phyloP scores from a whole-genome alignment of 768 basidiomycete species.

The Xanthoconium stramineum region DNA sequence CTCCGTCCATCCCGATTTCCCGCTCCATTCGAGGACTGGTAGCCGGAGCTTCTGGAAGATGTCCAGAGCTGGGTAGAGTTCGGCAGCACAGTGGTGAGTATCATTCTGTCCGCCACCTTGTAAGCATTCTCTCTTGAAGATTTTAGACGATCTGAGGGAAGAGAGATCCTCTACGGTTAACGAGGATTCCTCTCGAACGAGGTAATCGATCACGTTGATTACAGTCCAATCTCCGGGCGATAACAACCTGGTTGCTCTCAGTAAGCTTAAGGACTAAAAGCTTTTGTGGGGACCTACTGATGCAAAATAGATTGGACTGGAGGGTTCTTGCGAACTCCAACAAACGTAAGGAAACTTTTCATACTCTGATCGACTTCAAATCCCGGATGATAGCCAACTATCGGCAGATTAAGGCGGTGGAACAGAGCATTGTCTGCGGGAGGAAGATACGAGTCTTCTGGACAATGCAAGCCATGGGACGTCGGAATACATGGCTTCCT shows the following conservation, averaged over 20 bases:
- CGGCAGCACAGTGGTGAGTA: slow-evolving; percentile 53
- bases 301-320: not conserved
- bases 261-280: not conserved
- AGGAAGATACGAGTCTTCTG: slow-evolving; percentile 72
- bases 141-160: too few relatives aligned
- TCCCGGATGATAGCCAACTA: not conserved
- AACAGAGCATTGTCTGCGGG: slow-evolving; percentile 54
- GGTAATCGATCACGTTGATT: not conserved
- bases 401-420: not conserved
- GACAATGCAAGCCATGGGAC: slow-evolving; percentile 57
- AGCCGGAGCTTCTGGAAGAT: slow-evolving; percentile 64
- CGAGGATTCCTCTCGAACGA: not conserved
- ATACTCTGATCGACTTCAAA: slow-evolving; percentile 35
- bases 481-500: slow-evolving; percentile 41
- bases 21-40: slow-evolving; percentile 83
- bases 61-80: slow-evolving; percentile 81
- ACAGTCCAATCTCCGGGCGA: not conserved
- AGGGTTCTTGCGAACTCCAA: not conserved
- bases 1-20: slow-evolving; percentile 64
- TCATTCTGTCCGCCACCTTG: slow-evolving; percentile 27
- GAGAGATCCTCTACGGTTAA: not conserved
- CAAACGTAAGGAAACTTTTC: not conserved
- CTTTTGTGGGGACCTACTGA: not conserved
- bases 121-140: slow-evolving; percentile 10
- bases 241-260: not conserved